Conservation (phyloP, 1,139 yeast species). For the Nakaseomyces bracarensis region DNA sequence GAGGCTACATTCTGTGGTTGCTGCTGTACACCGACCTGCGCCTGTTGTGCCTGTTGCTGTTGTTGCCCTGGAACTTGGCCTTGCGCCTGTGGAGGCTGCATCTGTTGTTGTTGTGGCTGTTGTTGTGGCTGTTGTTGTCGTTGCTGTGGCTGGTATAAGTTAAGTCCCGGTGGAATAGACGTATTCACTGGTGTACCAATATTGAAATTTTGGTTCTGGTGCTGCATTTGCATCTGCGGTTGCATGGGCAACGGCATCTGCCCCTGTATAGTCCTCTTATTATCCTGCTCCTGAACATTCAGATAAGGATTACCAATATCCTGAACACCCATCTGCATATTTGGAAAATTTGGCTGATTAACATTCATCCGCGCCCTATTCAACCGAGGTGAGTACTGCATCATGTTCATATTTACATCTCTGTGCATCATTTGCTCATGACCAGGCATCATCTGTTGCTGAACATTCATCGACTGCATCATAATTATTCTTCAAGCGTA, state of each 20-base stretch:
- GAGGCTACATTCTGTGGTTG: constrained; percentile 5
- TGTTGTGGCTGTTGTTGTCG: constrained; percentile 16
- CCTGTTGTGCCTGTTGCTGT: constrained; percentile 9
- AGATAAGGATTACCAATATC: constrained; percentile 5
- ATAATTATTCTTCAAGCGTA: background rate
- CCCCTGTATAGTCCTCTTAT: constrained; percentile 5
- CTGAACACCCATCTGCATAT: constrained; percentile 3
- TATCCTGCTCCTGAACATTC: constrained; percentile 4
- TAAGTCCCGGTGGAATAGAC: constrained; percentile 8
- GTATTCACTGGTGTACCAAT: background rate
- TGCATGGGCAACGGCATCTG: constrained; percentile 2
- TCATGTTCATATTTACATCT: constrained; percentile 4
- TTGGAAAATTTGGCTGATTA: constrained; percentile 12
- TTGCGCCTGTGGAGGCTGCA: constrained; percentile 15
- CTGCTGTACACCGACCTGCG: constrained; percentile 6
- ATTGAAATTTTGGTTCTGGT: constrained; percentile 6
- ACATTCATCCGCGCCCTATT: constrained; percentile 20
- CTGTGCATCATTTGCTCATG: constrained; percentile 24
- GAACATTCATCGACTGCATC: constrained; percentile 26
- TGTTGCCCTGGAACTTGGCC: constrained; percentile 12
- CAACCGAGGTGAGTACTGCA: constrained; percentile 21
- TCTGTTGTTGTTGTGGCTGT: constrained; percentile 15
- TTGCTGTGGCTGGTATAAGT: constrained; percentile 11
- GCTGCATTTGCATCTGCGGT: constrained; percentile 5
- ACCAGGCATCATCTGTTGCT: constrained; percentile 24